Conservation (phyloP, 2,329 filamentous ascomycete genomes). For the Pyricularia grisea region DNA sequence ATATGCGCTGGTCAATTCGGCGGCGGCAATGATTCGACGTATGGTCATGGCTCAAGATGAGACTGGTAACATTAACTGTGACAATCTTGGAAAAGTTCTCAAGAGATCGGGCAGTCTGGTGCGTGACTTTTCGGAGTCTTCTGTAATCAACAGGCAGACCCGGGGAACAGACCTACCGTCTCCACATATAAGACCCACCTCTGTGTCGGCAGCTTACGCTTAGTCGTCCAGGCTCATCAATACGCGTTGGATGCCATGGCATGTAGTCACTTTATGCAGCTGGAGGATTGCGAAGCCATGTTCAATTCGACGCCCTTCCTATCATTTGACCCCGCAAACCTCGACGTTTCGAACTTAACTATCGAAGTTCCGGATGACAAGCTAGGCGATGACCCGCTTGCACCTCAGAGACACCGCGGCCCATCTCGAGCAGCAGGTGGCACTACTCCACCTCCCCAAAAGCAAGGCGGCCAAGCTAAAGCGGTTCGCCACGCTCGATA, state of each 20-base stretch:
- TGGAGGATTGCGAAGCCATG: background rate
- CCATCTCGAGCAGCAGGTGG: constrained; percentile 7
- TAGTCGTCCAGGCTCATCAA: background rate
- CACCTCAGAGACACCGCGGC: background rate
- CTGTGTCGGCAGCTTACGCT: background rate
- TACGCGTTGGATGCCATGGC: background rate
- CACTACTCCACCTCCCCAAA: constrained; percentile 24
- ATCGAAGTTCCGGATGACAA: background rate
- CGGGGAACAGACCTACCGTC: background rate
- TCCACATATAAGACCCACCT: background rate
- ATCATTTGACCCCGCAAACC: background rate
- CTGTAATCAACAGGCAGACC: no score
- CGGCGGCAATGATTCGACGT: no score
- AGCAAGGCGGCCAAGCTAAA: constrained; percentile 21
- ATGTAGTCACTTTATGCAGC: background rate
- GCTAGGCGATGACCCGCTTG: background rate
- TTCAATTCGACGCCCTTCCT: background rate
- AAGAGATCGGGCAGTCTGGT: no score
- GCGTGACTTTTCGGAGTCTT: no score
- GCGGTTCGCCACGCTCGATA: constrained; percentile 16
- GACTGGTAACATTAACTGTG: no score
- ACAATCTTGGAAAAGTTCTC: no score
- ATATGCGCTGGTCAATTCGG: no score
- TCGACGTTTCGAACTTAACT: background rate
- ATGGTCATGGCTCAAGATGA: no score